Evolutionary conservation across 2,329 filamentous ascomycete genomes (phyloP), one percentile per base, ranked within the genome.

Genomic region (Neobulgaria alba): DNA sequence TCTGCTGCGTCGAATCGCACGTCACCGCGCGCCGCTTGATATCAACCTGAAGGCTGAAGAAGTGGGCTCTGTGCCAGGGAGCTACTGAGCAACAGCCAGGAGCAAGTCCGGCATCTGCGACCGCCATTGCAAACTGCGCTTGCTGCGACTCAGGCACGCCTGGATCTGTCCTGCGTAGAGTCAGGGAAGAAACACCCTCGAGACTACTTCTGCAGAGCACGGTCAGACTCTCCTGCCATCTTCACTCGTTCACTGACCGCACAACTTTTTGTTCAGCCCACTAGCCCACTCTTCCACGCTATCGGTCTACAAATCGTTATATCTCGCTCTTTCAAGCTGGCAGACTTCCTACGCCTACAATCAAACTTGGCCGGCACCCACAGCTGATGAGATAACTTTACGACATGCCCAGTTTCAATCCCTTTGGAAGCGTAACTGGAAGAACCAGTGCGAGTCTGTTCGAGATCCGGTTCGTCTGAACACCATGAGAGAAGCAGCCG

Each of bases 391-490:
- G 23, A 26, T 7, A 12, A 26, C 12, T 12, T 12, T 26, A 12
- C 7, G 47, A 44, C 2, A 62, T 62, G 58, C 56, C 56, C 23
- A 55, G 50, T 37, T 60, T 61, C 42, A 57, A 57, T 39, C 54
- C 56, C 17, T 59, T 61, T 44, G 52, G 49, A 38, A 48, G 48
- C n/a, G 53, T 60, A 23, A 58, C 53, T 37, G 53, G 58, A 31
- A 57, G 50, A 34, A 48, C 52, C 41, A 55, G 50, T 43, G 58
- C 57, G 17, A 57, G 57, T 31, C 52, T 62, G 14, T 63, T 63
- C 38, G 59, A 63, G 40, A 62, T 63, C 39, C 56, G 61, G 61
- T 63, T 50, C 5, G 33, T 23, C 5, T 18, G 26, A 8, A 8
- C 9, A 14, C 4, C 14, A 20, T 10, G 14, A 16, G 5, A 10